These are phyloP conservation scores for Cicer yamashitae DNA, from an alignment of 306 rosid species.

Conservation along the genomic window DNA sequence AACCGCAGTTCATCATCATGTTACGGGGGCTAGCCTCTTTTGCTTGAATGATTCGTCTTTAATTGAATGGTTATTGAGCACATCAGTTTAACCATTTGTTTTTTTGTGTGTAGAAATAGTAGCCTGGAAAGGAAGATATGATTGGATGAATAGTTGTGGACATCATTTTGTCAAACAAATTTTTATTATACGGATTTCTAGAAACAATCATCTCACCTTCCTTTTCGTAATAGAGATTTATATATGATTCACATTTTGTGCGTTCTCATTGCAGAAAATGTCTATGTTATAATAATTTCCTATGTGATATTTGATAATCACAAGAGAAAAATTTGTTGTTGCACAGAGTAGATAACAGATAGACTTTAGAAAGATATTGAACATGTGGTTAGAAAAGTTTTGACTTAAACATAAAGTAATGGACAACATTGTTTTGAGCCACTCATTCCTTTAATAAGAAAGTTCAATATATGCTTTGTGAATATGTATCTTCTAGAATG, in stretches of 20 bases:
- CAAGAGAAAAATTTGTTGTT: not conserved
- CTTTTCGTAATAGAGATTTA: not conserved
- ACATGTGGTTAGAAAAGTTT: slow-evolving; percentile 22
- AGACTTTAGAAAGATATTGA: not conserved
- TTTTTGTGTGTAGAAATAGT: not conserved
- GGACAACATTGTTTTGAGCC: slow-evolving; percentile 40
- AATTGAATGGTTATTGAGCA: no score
- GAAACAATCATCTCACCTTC: not conserved
- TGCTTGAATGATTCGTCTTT: no score
- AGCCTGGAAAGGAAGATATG: not conserved
- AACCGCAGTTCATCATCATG: no score
- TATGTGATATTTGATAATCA: not conserved
- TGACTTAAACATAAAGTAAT: slow-evolving; percentile 29
- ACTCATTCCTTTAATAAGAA: not conserved
- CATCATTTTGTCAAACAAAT: not conserved
- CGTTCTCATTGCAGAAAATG: slow-evolving; percentile 1
- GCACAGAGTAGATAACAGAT: not conserved
- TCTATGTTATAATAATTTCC: not conserved
- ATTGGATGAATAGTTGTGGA: slow-evolving; percentile 2
- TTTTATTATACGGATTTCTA: not conserved
- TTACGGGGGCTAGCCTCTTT: no score
- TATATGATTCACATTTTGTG: not conserved
- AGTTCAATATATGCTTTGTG: no score
- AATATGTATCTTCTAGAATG: no score
- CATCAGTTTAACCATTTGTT: no score